phyloP scores from a whole-genome alignment of 2,329 filamentous ascomycete species.

The Cercospora zeina region DNA sequence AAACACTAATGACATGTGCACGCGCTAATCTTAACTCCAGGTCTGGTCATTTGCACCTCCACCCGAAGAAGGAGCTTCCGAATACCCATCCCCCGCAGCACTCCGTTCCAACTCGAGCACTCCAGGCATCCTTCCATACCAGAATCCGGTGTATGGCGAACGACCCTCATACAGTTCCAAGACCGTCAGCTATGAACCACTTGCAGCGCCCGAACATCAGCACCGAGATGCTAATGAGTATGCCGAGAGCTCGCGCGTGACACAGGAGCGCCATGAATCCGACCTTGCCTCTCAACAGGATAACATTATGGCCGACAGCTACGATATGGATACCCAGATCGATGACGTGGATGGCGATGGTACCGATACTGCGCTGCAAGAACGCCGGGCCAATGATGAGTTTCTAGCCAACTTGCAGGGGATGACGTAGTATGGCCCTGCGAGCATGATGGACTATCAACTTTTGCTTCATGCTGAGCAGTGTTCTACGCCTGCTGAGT shows the following conservation, averaged over 20 bases:
- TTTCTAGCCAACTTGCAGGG: slow-evolving; percentile 14
- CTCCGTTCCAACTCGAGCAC: slow-evolving; percentile 25
- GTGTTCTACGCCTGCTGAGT: background rate
- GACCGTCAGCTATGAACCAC: slow-evolving; percentile 6
- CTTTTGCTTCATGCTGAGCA: background rate
- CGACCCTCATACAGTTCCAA: slow-evolving; percentile 27
- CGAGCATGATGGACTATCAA: background rate
- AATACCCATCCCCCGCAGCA: slow-evolving; percentile 19
- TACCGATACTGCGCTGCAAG: slow-evolving; percentile 6
- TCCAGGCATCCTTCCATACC: slow-evolving; percentile 31
- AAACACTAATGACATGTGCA: background rate
- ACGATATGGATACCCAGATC: background rate
- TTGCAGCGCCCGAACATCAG: background rate
- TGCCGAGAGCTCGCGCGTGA: slow-evolving; percentile 15
- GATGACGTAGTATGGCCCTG: slow-evolving; percentile 8
- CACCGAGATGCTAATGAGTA: slow-evolving; percentile 15
- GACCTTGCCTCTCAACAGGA: slow-evolving; percentile 12
- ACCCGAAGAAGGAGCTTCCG: slow-evolving; percentile 51
- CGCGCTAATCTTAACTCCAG: slow-evolving; percentile 48
- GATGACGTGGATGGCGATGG: background rate
- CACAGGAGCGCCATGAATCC: background rate
- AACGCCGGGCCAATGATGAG: slow-evolving; percentile 13
- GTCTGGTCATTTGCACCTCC: slow-evolving; percentile 95
- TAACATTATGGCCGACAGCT: slow-evolving; percentile 14
- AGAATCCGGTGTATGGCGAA: slow-evolving; percentile 37